A percentile compares a stretch with the other conserved stretches of the same genome.
phyloP scores from a whole-genome alignment of 2,329 filamentous ascomycete genomes.

The Periconia digitata region DNA sequence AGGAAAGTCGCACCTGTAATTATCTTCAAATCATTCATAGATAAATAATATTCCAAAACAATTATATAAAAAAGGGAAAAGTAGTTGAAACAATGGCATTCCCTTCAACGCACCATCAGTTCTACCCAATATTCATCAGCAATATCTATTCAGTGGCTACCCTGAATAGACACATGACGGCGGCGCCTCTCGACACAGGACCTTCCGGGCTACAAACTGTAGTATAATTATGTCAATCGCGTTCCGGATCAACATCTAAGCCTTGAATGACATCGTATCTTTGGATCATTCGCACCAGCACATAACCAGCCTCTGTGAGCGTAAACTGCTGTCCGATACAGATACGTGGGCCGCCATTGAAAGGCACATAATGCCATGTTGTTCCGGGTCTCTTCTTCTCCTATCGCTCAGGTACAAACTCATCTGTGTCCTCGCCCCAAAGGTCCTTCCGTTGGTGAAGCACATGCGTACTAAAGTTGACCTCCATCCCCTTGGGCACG shows the following conservation, averaged over 20 bases:
- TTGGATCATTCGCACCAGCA: conserved; percentile 48
- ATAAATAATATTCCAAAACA: too few relatives aligned
- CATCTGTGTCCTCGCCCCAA: conserved; percentile 45
- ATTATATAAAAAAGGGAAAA: neutral
- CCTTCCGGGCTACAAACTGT: neutral
- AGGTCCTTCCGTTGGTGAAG: neutral
- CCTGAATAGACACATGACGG: neutral
- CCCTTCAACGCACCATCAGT: too few relatives aligned
- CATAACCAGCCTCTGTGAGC: conserved; percentile 38
- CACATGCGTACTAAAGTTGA: conserved; percentile 43
- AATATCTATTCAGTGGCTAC: neutral
- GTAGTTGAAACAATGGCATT: too few relatives aligned
- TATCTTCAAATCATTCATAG: too few relatives aligned
- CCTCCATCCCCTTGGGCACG: conserved; percentile 50
- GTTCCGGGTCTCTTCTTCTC: conserved; percentile 41
- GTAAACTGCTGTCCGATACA: conserved; percentile 42
- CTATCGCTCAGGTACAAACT: conserved; percentile 55
- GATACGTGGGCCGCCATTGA: conserved; percentile 43
- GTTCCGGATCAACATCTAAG: neutral
- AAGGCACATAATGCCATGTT: conserved; percentile 43
- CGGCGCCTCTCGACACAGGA: neutral
- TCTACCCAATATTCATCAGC: neutral
- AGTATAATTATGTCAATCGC: neutral
- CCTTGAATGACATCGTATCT: conserved; percentile 30
- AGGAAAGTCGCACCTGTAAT: too few relatives aligned